These are phyloP conservation scores for Leccinum arenicola DNA, from an alignment of 768 basidiomycete species.

Conservation along the genomic window DNA sequence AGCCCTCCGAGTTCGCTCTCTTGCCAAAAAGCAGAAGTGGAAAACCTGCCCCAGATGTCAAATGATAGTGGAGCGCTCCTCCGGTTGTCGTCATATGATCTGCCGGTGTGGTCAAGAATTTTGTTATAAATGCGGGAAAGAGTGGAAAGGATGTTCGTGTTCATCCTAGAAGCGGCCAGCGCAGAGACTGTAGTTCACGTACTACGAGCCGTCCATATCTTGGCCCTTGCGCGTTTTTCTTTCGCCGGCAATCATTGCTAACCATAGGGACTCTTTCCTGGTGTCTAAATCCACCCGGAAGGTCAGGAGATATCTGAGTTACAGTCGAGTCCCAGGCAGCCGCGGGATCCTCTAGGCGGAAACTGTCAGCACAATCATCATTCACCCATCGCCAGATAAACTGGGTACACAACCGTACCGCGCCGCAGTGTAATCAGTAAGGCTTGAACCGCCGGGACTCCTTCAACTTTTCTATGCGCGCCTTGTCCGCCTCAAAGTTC, in stretches of 20 bases:
- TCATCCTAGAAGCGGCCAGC: neutral
- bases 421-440: conserved; percentile 47
- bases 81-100: conserved; percentile 58
- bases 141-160: conserved; percentile 10
- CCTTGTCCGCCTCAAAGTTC: conserved; percentile 88
- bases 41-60: conserved; percentile 61
- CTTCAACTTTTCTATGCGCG: conserved; percentile 45
- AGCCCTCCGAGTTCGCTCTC: conserved; percentile 39
- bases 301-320: neutral
- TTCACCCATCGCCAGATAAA: neutral
- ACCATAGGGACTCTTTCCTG: too few relatives aligned
- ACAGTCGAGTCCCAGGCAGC: neutral
- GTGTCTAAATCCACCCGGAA: neutral
- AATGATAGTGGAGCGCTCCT: conserved; percentile 49
- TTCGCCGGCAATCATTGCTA: neutral
- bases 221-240: neutral
- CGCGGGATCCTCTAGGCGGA: neutral
- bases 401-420: neutral
- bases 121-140: conserved; percentile 23
- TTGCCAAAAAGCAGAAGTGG: conserved; percentile 50
- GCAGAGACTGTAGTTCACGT: neutral
- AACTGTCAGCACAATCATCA: neutral
- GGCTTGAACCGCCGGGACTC: conserved; percentile 82
- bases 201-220: neutral
- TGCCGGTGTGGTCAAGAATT: conserved; percentile 43